phyloP scores from a whole-genome alignment of 2,329 filamentous ascomycete genomes.

The Colletotrichum godetiae region DNA sequence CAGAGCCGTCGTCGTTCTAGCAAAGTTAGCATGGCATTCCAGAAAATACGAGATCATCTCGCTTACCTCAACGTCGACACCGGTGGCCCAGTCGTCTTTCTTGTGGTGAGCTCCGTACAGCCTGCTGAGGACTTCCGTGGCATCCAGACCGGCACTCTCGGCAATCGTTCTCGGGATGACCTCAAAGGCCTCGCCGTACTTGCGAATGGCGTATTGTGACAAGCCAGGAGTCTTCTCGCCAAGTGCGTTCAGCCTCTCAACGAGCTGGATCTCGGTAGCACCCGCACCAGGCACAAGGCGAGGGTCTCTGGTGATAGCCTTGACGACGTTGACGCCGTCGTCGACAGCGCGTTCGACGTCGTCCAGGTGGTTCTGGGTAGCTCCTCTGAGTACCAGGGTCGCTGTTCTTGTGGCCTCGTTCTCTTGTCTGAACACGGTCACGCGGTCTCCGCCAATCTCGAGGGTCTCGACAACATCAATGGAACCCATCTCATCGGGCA shows the following conservation, averaged over 20 bases:
- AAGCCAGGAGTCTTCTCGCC: constrained; percentile 94
- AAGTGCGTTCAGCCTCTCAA: constrained; percentile 89
- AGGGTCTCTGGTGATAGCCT: constrained; percentile 95
- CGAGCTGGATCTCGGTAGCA: constrained; percentile 92
- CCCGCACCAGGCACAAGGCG: constrained; percentile 93
- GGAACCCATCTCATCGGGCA: constrained; percentile 99
- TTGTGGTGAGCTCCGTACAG: constrained; percentile 95
- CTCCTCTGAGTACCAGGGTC: constrained; percentile 92
- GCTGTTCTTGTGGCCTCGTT: constrained; percentile 91
- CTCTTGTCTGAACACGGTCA: constrained; percentile 98
- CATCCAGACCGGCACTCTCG: constrained; percentile 94
- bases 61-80: constrained; percentile 87
- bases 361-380: constrained; percentile 97
- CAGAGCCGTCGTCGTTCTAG: constrained; percentile 80
- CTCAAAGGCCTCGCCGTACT: constrained; percentile 97
- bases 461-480: constrained; percentile 96
- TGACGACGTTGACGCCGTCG: constrained; percentile 98
- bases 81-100: constrained; percentile 87
- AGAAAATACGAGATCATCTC: not conserved
- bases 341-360: constrained; percentile 97
- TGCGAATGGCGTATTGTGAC: constrained; percentile 95
- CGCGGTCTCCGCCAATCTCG: constrained; percentile 97
- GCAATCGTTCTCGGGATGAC: constrained; percentile 94
- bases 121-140: constrained; percentile 93
- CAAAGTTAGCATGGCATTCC: not conserved